Evolutionary conservation across 768 basidiomycete species (phyloP).

Genomic region (Lactifluus volemus): DNA sequence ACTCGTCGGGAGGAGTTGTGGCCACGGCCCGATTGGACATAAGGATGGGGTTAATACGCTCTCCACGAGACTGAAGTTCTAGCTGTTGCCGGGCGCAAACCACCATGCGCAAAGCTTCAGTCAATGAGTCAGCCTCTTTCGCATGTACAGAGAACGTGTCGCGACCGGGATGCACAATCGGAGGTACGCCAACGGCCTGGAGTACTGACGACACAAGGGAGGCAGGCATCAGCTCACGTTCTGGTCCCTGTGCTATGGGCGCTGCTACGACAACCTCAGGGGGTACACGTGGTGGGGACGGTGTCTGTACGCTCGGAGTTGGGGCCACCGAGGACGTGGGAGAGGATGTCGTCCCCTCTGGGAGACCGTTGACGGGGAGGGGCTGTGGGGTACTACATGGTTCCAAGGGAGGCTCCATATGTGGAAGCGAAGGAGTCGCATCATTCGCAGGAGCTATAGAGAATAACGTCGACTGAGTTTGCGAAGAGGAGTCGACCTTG

Average conservation of each 20-base stretch:
- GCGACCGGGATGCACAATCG: background rate
- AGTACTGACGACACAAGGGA: slow-evolving; percentile 4
- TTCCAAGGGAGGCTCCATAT: background rate
- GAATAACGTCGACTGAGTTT: background rate
- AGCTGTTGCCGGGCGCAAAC: slow-evolving; percentile 51
- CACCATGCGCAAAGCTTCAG: slow-evolving; percentile 55
- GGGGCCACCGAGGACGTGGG: slow-evolving; percentile 8
- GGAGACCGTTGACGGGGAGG: background rate
- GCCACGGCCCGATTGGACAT: slow-evolving; percentile 46
- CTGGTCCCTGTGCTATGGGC: slow-evolving; percentile 10
- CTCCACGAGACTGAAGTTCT: slow-evolving; percentile 53
- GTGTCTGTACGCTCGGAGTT: slow-evolving; percentile 18
- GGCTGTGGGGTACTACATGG: background rate
- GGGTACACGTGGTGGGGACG: slow-evolving; percentile 22
- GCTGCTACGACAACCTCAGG: slow-evolving; percentile 20
- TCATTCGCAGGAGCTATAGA: background rate
- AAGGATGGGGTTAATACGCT: slow-evolving; percentile 56
- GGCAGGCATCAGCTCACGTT: slow-evolving; percentile 14
- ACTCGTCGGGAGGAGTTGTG: slow-evolving; percentile 29
- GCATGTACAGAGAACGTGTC: slow-evolving; percentile 3
- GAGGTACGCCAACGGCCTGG: slow-evolving; percentile 2
- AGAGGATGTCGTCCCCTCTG: slow-evolving; percentile 5
- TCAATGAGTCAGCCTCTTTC: slow-evolving; percentile 27
- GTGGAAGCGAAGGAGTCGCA: background rate
- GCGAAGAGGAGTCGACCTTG: background rate